Percentiles rank a stretch among this genome's conserved stretches.
Evolutionary conservation across 2,329 filamentous ascomycete genomes (phyloP).

Genomic region (Phialophora chinensis): DNA sequence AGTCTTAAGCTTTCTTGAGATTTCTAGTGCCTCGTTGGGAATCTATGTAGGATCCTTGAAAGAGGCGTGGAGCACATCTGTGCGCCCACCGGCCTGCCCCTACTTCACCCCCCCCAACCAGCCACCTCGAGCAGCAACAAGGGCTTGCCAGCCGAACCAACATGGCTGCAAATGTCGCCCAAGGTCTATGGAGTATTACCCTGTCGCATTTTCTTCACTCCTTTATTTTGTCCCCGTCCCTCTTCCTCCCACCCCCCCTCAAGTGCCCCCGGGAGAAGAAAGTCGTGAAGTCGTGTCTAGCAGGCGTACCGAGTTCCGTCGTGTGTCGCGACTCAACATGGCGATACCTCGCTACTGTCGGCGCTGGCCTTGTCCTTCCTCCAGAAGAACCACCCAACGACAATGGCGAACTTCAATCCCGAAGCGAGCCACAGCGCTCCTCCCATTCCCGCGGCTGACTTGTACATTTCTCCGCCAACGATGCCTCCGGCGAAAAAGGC

Average conservation of each 20-base stretch:
- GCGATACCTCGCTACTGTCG: neutral
- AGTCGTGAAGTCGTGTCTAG: neutral
- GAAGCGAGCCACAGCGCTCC: conserved; percentile 52
- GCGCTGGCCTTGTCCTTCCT: conserved; percentile 29
- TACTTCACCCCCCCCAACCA: neutral
- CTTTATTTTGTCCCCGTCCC: neutral
- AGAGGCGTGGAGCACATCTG: neutral
- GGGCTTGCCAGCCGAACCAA: neutral
- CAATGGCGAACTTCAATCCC: conserved; percentile 48
- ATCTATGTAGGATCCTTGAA: no score
- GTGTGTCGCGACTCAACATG: neutral
- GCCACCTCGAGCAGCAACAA: neutral
- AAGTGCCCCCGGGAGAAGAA: neutral
- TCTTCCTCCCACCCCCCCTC: neutral
- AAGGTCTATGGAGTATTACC: neutral
- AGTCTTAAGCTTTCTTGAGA: no score
- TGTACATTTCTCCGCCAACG: conserved; percentile 51
- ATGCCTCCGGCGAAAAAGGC: conserved; percentile 50
- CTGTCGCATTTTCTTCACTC: neutral
- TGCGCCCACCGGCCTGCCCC: no score
- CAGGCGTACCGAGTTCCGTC: neutral
- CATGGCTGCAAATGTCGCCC: neutral
- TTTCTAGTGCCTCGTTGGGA: no score
- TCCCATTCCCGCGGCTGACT: conserved; percentile 49
- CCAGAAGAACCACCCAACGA: conserved; percentile 50